Evolutionary conservation across 441 rosid species (phyloP), one percentile per base, ranked within the genome.

Genomic region (Gossypium schwendimanii): DNA sequence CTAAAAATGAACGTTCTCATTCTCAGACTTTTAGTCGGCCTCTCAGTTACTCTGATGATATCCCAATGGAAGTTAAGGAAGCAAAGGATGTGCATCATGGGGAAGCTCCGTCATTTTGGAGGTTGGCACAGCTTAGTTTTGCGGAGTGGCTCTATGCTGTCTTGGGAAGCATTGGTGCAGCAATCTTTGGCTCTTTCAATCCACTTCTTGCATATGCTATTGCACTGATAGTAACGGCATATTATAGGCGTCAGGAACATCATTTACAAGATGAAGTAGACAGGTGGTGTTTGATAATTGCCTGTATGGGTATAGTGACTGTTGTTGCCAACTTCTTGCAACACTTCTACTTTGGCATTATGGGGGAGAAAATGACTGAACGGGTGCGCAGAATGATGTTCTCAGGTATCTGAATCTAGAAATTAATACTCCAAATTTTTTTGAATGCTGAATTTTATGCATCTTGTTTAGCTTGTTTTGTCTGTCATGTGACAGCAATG

Each of bases 361-460:
- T 95, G 99, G 99, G 97, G 67, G 99, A 95, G 88, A 91, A 95
- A 78, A 93, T 95, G 99, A 95, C 99, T 28, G 98, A 93, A 73
- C 88, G 98, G 71, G 98, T 95, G 33, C 90, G 99, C 74, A 83
- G 99, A 83, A 93, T 95, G 99, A 95, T 95, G 99, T 95, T 95
- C 84, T 93, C 98, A 88, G 98, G 99, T 95, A 81, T 31, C 64
- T 53, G 41, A 44, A 31, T 54, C 49, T 11, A n/a, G 14, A 75
- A 60, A 23, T 28, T 50, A 49, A 26, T 50, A 67, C 21, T 28
- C 2, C 2, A 14, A 50, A 9, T 50, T 26, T n/a, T 26, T 58
- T 67, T 21, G n/a, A 67, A 67, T 50, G 44, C 15, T 67, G 71
- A 49, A 50, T 67, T 50, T 6, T 58, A 20, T 72, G 11, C 33